Conservation (phyloP, 495 filamentous ascomycete genomes). For the Cryomyces minteri region DNA sequence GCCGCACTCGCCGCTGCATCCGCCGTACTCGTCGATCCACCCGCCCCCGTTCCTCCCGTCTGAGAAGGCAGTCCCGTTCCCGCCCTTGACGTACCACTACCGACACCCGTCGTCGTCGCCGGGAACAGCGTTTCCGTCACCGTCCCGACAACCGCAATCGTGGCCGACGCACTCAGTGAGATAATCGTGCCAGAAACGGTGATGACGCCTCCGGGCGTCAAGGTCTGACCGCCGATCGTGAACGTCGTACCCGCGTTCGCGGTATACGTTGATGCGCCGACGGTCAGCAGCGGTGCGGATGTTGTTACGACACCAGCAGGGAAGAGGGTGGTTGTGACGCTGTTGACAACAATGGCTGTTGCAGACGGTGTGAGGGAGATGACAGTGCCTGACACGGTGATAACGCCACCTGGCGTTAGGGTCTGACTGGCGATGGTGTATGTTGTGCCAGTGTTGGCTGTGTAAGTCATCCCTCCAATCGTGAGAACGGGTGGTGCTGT, state of each 20-base stretch:
- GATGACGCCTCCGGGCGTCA: conserved; percentile 9
- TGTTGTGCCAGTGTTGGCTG: conserved; percentile 14
- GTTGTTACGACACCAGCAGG: conserved; percentile 3
- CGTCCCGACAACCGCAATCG: conserved; percentile 6
- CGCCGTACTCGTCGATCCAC: neutral
- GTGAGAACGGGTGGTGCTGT: conserved; percentile 6
- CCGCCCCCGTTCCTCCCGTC: neutral
- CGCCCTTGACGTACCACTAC: neutral
- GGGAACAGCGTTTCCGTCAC: neutral
- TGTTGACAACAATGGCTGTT: conserved; percentile 15
- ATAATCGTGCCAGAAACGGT: conserved; percentile 1
- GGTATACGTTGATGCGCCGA: conserved; percentile 8
- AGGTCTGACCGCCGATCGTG: conserved; percentile 4
- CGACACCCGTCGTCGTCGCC: neutral
- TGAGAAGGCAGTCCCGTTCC: no score
- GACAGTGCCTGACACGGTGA: conserved; percentile 16
- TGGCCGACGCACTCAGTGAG: conserved; percentile 7
- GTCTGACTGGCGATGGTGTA: conserved; percentile 15
- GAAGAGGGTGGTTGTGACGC: conserved; percentile 10
- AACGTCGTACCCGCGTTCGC: neutral
- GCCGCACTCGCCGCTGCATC: neutral
- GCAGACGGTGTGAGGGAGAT: conserved; percentile 13
- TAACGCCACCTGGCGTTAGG: conserved; percentile 16
- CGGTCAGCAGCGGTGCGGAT: conserved; percentile 13
- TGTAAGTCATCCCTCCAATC: conserved; percentile 3